These are phyloP conservation scores for Castanea mollissima DNA, from an alignment of 306 rosid genomes.

Conservation along the genomic window DNA sequence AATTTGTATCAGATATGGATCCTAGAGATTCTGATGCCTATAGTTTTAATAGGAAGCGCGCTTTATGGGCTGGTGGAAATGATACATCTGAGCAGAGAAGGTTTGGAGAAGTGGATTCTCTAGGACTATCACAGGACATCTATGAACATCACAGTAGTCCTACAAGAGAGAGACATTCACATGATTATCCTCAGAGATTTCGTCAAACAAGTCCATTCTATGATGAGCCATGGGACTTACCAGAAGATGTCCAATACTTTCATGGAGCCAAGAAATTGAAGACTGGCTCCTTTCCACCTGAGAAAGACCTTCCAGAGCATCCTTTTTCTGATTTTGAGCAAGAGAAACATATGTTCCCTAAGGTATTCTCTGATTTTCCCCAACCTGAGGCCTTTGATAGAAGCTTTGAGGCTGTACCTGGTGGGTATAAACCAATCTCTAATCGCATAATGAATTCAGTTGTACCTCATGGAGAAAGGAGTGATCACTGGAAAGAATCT, in stretches of 20 bases:
- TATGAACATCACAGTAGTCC: slow-evolving; percentile 55
- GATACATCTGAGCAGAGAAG: slow-evolving; percentile 54
- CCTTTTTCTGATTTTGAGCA: slow-evolving; percentile 58
- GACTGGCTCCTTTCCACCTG: slow-evolving; percentile 50
- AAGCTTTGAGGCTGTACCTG: slow-evolving; percentile 53
- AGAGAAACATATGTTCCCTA: slow-evolving; percentile 53
- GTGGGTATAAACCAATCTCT: slow-evolving; percentile 49
- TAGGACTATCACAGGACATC: slow-evolving; percentile 46
- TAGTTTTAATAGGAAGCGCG: slow-evolving; percentile 43
- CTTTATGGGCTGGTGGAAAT: slow-evolving; percentile 50
- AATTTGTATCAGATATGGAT: slow-evolving; percentile 42
- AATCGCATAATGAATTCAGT: slow-evolving; percentile 46
- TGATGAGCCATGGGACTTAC: slow-evolving; percentile 69
- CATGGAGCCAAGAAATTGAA: slow-evolving; percentile 66
- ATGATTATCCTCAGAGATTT: slow-evolving; percentile 50
- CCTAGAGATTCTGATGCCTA: slow-evolving; percentile 55
- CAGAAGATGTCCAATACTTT: slow-evolving; percentile 50
- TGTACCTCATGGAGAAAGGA: slow-evolving; percentile 46
- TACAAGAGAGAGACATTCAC: slow-evolving; percentile 52
- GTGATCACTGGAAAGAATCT: slow-evolving; percentile 64
- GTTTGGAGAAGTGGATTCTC: slow-evolving; percentile 53
- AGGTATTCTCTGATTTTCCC: slow-evolving; percentile 45
- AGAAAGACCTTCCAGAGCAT: slow-evolving; percentile 83
- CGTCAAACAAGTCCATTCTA: slow-evolving; percentile 43
- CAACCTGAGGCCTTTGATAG: slow-evolving; percentile 45